Percentiles rank a stretch among this genome's conserved stretches.
phyloP scores from a whole-genome alignment of 208 protist species.

The Trypanosoma brucei region DNA sequence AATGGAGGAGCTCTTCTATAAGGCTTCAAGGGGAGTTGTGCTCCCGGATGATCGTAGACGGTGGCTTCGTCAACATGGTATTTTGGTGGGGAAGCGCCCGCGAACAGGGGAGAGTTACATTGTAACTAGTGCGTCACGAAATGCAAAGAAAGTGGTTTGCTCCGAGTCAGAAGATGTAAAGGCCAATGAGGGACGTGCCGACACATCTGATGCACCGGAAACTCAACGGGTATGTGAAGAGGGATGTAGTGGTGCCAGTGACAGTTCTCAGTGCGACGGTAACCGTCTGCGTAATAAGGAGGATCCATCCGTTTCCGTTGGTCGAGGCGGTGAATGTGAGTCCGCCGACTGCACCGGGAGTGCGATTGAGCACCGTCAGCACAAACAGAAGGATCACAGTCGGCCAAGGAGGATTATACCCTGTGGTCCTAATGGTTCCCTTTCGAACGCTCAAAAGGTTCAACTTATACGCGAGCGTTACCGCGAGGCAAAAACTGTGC shows the following conservation, averaged over 20 bases:
- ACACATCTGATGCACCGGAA: too few species aligned
- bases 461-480: constrained; percentile 70
- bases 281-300: too few species aligned
- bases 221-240: too few species aligned
- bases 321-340: neutral
- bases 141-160: too few species aligned
- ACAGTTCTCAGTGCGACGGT: too few species aligned
- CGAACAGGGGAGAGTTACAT: constrained; percentile 59
- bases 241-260: too few species aligned
- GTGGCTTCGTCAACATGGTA: constrained; percentile 80
- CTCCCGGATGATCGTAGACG: constrained; percentile 73
- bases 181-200: too few species aligned
- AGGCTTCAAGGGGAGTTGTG: constrained; percentile 64
- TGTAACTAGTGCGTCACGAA: constrained; percentile 28
- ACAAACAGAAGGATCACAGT: neutral
- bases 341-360: neutral
- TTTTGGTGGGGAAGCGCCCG: constrained; percentile 60
- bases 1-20: constrained; percentile 87
- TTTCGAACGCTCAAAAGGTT: constrained; percentile 56
- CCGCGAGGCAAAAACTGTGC: constrained; percentile 45
- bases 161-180: neutral
- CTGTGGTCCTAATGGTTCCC: constrained; percentile 58
- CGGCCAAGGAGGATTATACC: constrained; percentile 44
- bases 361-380: neutral
- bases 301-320: too few species aligned